Conservation (phyloP, 768 basidiomycete species). For the Phlebiopsis flavidoalba region DNA sequence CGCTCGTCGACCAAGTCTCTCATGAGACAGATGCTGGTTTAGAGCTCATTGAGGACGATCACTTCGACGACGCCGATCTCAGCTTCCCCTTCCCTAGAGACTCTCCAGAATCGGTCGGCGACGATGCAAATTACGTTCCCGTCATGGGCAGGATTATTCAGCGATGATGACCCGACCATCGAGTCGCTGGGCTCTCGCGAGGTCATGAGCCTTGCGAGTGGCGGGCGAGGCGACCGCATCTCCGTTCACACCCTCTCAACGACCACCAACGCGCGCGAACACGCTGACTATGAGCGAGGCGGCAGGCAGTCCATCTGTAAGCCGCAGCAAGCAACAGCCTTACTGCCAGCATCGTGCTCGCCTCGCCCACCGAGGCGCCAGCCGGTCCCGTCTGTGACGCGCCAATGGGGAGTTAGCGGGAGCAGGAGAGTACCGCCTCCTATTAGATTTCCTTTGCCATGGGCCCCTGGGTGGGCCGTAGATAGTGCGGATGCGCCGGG, state of each 20-base stretch:
- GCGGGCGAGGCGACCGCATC: conserved; percentile 5
- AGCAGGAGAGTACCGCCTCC: background rate
- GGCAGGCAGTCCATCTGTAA: conserved; percentile 13
- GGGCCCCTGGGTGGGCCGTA: background rate
- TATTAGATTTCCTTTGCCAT: background rate
- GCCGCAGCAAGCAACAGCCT: conserved; percentile 25
- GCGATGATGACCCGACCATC: conserved; percentile 81
- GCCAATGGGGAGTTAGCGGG: background rate
- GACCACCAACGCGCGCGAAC: conserved; percentile 24
- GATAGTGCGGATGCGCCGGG: conserved; percentile 4
- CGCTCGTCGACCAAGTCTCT: conserved; percentile 44
- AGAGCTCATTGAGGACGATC: conserved; percentile 27
- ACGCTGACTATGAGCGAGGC: conserved; percentile 19
- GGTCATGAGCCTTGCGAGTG: conserved; percentile 24
- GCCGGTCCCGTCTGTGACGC: background rate
- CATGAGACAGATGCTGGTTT: conserved; percentile 50
- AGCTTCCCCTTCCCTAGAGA: background rate
- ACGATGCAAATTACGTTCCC: conserved; percentile 44
- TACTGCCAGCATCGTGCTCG: conserved; percentile 20
- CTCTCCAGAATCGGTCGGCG: conserved; percentile 20
- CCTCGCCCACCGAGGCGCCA: conserved; percentile 13
- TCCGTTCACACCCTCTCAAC: conserved; percentile 13
- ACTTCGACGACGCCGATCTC: conserved; percentile 13
- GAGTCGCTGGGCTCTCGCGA: conserved; percentile 73
- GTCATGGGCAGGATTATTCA: conserved; percentile 60